phyloP scores from a whole-genome alignment of 352 stramenopile genomes.

The Lagenidium giganteum region DNA sequence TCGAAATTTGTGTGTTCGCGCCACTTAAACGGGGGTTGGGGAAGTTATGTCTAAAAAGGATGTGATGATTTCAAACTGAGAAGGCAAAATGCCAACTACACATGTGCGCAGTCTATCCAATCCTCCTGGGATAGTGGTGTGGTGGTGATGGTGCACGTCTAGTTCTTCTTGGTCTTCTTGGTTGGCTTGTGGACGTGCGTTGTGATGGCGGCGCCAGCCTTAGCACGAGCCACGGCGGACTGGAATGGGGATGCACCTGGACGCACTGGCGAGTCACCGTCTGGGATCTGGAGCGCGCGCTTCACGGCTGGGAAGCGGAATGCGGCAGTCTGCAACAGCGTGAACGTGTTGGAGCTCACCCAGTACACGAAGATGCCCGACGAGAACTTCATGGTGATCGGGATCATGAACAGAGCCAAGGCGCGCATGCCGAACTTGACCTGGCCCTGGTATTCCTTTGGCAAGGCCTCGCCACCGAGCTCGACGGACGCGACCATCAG shows the following conservation, averaged over 20 bases:
- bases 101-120: too few species aligned
- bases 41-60: too few species aligned
- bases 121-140: too few species aligned
- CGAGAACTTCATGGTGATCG: constrained; percentile 79
- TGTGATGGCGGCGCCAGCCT: constrained; percentile 59
- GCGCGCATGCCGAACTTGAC: constrained; percentile 77
- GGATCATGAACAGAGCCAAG: constrained; percentile 66
- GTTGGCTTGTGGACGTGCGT: constrained; percentile 66
- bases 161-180: constrained; percentile 34
- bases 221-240: constrained; percentile 58
- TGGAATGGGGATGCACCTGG: constrained; percentile 54
- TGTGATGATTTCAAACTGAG: too few species aligned
- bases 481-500: constrained; percentile 78
- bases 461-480: constrained; percentile 54
- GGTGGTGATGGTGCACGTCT: too few species aligned
- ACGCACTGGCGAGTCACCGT: constrained; percentile 7
- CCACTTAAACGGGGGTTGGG: too few species aligned
- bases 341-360: constrained; percentile 83
- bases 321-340: constrained; percentile 49
- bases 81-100: too few species aligned
- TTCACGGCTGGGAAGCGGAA: constrained; percentile 57
- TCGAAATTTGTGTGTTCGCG: too few species aligned
- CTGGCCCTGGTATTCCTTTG: constrained; percentile 56
- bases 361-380: constrained; percentile 85
- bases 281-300: constrained; percentile 46